Percentiles rank a stretch among this genome's conserved stretches.
Conservation (phyloP, 1,284 basidiomycete species). For the Heterobasidion occidentale region DNA sequence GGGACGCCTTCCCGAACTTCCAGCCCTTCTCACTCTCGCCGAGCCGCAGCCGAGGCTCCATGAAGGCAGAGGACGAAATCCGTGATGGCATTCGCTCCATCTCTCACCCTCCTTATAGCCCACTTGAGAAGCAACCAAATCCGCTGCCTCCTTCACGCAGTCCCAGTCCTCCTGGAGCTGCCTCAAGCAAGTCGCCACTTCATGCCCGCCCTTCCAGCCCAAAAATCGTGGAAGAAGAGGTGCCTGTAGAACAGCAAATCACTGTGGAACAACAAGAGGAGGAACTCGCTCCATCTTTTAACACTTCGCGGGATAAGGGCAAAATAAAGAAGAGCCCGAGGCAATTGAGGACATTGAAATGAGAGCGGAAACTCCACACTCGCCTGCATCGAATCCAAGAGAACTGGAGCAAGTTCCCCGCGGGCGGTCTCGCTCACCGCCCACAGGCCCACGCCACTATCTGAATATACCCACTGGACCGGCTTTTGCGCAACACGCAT, state of each 20-base stretch:
- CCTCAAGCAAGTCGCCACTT: background rate
- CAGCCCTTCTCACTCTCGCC: background rate
- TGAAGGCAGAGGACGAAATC: background rate
- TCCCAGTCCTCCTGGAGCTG: background rate
- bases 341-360: slow-evolving; percentile 14
- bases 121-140: background rate
- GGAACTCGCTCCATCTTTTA: background rate
- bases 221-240: background rate
- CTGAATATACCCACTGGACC: background rate
- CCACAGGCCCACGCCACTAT: slow-evolving; percentile 11
- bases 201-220: background rate
- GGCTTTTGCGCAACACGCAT: background rate
- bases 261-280: background rate
- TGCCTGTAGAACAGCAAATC: too few relatives aligned
- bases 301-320: slow-evolving; percentile 8
- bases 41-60: background rate
- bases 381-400: background rate
- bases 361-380: slow-evolving; percentile 10
- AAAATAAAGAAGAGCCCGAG: slow-evolving; percentile 8
- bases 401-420: background rate
- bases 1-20: background rate
- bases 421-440: slow-evolving; percentile 15
- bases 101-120: background rate
- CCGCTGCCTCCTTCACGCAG: background rate
- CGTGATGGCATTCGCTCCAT: background rate